Conservation (phyloP, 2,329 filamentous ascomycete genomes). For the Aspergillus unguis region DNA sequence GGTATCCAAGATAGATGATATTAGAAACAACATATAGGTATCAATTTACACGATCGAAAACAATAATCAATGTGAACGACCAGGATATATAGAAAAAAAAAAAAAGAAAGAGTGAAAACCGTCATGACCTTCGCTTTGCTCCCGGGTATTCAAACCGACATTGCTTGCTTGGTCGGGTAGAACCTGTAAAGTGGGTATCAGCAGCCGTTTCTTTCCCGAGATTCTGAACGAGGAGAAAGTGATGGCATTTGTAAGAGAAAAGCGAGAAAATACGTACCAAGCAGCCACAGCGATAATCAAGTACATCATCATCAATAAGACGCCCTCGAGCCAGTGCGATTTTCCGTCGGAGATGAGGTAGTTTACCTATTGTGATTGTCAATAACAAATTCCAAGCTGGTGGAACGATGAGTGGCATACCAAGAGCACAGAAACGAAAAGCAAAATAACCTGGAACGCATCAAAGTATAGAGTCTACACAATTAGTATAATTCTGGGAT, state of each 20-base stretch:
- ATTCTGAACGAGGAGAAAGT: too few species aligned
- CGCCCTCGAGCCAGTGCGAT: conserved; percentile 59
- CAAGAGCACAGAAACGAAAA: conserved; percentile 55
- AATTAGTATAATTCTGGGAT: conserved; percentile 10
- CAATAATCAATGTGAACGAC: neutral
- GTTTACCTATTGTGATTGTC: conserved; percentile 48
- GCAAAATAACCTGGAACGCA: conserved; percentile 73
- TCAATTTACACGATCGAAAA: neutral
- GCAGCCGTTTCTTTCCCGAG: neutral
- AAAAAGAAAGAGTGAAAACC: neutral
- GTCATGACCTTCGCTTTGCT: too few species aligned
- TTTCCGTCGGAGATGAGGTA: conserved; percentile 62
- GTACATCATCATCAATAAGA: conserved; percentile 59
- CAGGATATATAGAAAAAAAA: neutral
- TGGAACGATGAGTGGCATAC: conserved; percentile 22
- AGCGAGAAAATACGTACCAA: conserved; percentile 41
- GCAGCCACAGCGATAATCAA: conserved; percentile 60
- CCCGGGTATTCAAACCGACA: too few species aligned
- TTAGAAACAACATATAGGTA: neutral
- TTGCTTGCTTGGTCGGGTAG: neutral
- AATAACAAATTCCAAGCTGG: neutral
- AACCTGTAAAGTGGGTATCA: neutral
- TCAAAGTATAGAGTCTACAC: conserved; percentile 70
- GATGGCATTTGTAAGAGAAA: neutral
- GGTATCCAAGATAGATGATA: neutral